Evolutionary conservation across 78 protist species (phyloP).

Genomic region (Dictyostelium discoideum): dicty_2.7 NC_007088.5:2404501-2405000

Average conservation of each 20-base stretch:
- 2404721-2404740: neutral
- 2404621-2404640: constrained; percentile 41
- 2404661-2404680: neutral
- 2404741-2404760: neutral
- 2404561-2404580: neutral
- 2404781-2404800: neutral
- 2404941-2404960: too few relatives aligned
- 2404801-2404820: neutral
- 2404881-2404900: too few relatives aligned
- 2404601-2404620: neutral
- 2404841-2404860: neutral
- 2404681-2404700: neutral
- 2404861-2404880: too few relatives aligned
- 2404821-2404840: neutral
- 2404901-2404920: too few relatives aligned
- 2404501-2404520: neutral
- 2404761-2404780: neutral
- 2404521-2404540: neutral
- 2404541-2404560: neutral
- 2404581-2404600: constrained; percentile 1
- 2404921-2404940: too few relatives aligned
- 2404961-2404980: too few relatives aligned
- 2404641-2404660: neutral
- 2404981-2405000: too few relatives aligned
- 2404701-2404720: neutral